These are phyloP conservation scores for Lonicera japonica DNA, from an alignment of 129 eudicot genomes.

Conservation along the genomic window DNA sequence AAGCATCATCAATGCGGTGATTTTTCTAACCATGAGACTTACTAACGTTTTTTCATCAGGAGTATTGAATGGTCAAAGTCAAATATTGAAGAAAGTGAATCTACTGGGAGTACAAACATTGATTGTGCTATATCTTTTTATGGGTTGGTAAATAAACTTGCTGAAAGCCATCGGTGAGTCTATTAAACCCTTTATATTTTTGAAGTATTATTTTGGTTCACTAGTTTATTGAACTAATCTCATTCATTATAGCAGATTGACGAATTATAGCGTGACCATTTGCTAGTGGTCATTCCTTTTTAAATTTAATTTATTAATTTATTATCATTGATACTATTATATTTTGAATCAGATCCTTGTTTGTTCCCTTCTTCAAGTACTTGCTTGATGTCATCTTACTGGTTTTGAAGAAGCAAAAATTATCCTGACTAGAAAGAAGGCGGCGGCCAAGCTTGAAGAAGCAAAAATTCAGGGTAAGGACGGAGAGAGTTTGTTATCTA, in stretches of 20 bases:
- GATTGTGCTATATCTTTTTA: conserved; percentile 65
- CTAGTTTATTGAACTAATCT: neutral
- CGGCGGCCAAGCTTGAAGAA: conserved; percentile 57
- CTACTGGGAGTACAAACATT: conserved; percentile 30
- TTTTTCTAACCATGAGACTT: conserved; percentile 61
- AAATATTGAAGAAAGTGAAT: conserved; percentile 35
- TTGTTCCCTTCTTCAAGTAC: conserved; percentile 91
- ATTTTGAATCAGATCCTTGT: conserved; percentile 49
- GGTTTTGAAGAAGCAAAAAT: conserved; percentile 35
- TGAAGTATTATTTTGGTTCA: neutral
- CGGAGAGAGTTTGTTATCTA: conserved; percentile 26
- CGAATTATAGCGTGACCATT: neutral
- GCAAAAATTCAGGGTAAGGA: conserved; percentile 15
- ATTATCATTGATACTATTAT: neutral
- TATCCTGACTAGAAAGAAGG: conserved; percentile 49
- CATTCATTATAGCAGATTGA: neutral
- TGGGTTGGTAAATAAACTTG: conserved; percentile 67
- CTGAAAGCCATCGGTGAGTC: conserved; percentile 68
- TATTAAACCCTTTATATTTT: neutral
- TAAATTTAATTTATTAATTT: too few relatives aligned
- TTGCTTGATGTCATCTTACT: conserved; percentile 57
- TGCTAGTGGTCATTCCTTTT: too few relatives aligned
- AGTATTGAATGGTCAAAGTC: conserved; percentile 84
- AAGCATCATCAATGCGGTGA: conserved; percentile 54
- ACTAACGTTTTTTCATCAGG: conserved; percentile 83